These are phyloP conservation scores for Ilex paraguariensis DNA, from an alignment of 305 asterid genomes.

Conservation along the genomic window DNA sequence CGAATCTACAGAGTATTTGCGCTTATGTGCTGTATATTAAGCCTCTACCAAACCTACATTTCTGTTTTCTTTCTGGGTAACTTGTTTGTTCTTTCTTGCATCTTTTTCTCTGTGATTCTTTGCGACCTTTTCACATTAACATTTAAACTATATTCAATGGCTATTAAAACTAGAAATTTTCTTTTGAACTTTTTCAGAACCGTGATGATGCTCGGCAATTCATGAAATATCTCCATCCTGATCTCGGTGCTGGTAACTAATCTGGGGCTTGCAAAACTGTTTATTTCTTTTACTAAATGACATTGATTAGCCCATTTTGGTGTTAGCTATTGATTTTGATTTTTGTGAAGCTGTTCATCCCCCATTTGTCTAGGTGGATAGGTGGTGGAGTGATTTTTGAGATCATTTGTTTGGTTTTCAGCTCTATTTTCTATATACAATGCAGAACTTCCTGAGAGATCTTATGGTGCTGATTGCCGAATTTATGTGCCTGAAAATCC, in stretches of 20 bases:
- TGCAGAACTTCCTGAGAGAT: conserved; percentile 96
- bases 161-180: neutral
- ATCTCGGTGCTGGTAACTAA: conserved; percentile 83
- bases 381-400: neutral
- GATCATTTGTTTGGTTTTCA: neutral
- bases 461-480: conserved; percentile 93
- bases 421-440: conserved; percentile 13
- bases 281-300: conserved; percentile 3
- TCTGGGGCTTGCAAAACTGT: conserved; percentile 4
- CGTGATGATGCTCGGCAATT: conserved; percentile 91
- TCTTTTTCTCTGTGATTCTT: too few relatives aligned
- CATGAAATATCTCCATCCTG: conserved; percentile 85
- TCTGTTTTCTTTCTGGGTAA: neutral
- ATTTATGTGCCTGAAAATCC: conserved; percentile 82
- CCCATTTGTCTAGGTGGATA: neutral
- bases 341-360: neutral
- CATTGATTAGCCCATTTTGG: conserved; percentile 8
- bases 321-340: conserved; percentile 9
- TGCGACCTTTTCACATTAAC: neutral
- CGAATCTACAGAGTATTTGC: too few relatives aligned
- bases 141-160: neutral
- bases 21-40: too few relatives aligned
- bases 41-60: neutral
- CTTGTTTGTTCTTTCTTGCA: neutral
- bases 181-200: conserved; percentile 45